phyloP scores from a whole-genome alignment of 495 filamentous ascomycete species.

The Xylaria telfairii region DNA sequence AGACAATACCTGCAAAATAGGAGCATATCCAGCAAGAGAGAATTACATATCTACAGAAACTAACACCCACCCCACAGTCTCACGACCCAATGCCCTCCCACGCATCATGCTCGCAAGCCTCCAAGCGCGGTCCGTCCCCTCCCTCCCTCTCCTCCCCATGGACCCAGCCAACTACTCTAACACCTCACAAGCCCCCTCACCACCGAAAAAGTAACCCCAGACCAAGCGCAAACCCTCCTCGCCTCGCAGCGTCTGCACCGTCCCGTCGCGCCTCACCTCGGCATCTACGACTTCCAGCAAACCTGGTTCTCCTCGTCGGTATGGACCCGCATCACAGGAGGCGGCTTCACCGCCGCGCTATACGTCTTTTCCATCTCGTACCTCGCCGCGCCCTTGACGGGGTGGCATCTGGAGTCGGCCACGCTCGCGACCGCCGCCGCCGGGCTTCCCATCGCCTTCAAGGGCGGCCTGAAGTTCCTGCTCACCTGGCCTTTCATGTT shows the following conservation, averaged over 20 bases:
- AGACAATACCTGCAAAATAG: too few species aligned
- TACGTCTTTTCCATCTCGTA: slow-evolving; percentile 88
- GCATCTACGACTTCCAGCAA: slow-evolving; percentile 87
- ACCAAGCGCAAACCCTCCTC: slow-evolving; percentile 74
- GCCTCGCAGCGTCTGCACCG: slow-evolving; percentile 81
- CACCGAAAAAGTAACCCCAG: slow-evolving; percentile 63
- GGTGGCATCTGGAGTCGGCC: slow-evolving; percentile 84
- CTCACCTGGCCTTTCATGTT: slow-evolving; percentile 85
- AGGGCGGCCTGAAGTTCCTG: slow-evolving; percentile 73
- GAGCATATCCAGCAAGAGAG: too few species aligned
- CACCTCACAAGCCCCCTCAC: slow-evolving; percentile 54
- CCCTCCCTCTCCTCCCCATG: background rate
- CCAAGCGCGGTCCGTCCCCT: slow-evolving; percentile 59
- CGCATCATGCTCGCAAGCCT: slow-evolving; percentile 51
- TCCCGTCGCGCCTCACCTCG: slow-evolving; percentile 86
- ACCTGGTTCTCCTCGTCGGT: slow-evolving; percentile 75
- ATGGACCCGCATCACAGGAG: slow-evolving; percentile 83
- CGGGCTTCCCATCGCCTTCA: slow-evolving; percentile 69
- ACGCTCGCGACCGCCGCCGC: slow-evolving; percentile 80
- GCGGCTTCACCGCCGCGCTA: slow-evolving; percentile 70
- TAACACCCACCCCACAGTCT: slow-evolving; percentile 45
- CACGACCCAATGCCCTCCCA: slow-evolving; percentile 55
- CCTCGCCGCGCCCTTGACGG: slow-evolving; percentile 78
- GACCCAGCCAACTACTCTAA: slow-evolving; percentile 10
- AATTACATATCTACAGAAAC: slow-evolving; percentile 1